Conservation (phyloP, 225 moss, liverwort and hornwort species). For the Ulota crispa region DNA sequence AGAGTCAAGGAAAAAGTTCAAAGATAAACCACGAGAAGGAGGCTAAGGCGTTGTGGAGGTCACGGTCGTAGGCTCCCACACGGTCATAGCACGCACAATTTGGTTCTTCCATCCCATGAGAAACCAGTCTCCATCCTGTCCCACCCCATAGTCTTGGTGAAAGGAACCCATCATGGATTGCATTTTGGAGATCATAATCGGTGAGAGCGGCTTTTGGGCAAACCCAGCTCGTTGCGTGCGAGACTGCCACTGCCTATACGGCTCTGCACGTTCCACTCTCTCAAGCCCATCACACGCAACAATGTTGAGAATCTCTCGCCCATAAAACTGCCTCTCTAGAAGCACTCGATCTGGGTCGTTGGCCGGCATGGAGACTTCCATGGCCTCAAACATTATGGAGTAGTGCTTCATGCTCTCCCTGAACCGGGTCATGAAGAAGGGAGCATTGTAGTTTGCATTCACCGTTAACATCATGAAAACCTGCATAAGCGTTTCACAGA, state of each 20-base stretch:
- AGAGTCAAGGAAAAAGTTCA: background rate
- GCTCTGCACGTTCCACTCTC: conserved; percentile 73
- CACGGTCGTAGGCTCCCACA: conserved; percentile 46
- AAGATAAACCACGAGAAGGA: background rate
- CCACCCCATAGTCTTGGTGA: conserved; percentile 54
- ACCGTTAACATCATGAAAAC: conserved; percentile 61
- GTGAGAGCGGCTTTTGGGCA: conserved; percentile 50
- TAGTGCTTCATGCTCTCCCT: conserved; percentile 65
- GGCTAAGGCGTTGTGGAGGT: conserved; percentile 21
- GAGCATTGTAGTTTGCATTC: conserved; percentile 62
- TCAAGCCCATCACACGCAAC: conserved; percentile 78
- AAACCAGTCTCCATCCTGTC: conserved; percentile 61
- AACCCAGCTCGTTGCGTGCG: conserved; percentile 72
- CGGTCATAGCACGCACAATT: conserved; percentile 47
- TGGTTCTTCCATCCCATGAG: conserved; percentile 70
- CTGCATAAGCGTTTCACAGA: conserved; percentile 13
- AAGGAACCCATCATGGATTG: conserved; percentile 39
- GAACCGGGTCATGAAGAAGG: conserved; percentile 82
- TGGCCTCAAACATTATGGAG: conserved; percentile 54
- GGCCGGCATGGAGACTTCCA: conserved; percentile 54
- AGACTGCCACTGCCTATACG: conserved; percentile 78
- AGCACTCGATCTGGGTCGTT: conserved; percentile 50
- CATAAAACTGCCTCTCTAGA: conserved; percentile 56
- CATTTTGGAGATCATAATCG: conserved; percentile 23
- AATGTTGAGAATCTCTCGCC: conserved; percentile 68